Conservation (phyloP, 306 rosid species). For the Ormosia emarginata region DNA sequence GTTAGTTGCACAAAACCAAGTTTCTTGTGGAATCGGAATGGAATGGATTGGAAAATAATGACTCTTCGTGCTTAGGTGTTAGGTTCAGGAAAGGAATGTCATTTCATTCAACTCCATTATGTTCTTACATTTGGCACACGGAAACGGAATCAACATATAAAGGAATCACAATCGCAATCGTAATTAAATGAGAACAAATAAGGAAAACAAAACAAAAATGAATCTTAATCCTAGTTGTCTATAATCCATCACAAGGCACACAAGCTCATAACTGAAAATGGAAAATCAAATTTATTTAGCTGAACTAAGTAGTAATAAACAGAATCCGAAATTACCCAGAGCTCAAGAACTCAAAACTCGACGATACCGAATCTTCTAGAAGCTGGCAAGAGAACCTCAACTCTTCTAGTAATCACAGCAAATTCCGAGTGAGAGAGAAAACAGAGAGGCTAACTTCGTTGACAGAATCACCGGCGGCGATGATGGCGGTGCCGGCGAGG, state of each 20-base stretch:
- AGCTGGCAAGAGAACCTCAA: neutral
- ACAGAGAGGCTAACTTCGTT: neutral
- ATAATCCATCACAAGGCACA: neutral
- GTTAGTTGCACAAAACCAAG: neutral
- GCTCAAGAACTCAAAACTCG: neutral
- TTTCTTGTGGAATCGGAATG: neutral
- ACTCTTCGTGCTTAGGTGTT: neutral
- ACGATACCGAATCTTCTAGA: neutral
- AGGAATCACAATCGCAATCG: neutral
- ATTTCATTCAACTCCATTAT: neutral
- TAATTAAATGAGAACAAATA: neutral
- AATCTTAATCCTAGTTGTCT: neutral
- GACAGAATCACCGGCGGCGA: neutral
- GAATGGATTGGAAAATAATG: neutral
- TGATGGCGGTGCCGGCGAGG: neutral
- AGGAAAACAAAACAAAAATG: neutral
- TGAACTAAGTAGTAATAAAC: neutral
- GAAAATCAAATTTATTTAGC: neutral
- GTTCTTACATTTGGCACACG: neutral
- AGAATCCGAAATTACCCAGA: conserved; percentile 19
- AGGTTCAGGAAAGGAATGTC: neutral
- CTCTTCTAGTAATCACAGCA: neutral
- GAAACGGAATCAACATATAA: neutral
- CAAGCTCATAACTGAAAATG: neutral
- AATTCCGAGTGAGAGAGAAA: neutral